These are phyloP conservation scores for Wickerhamiella pararugosa DNA, from an alignment of 1,139 yeast species.

Conservation along the genomic window DNA sequence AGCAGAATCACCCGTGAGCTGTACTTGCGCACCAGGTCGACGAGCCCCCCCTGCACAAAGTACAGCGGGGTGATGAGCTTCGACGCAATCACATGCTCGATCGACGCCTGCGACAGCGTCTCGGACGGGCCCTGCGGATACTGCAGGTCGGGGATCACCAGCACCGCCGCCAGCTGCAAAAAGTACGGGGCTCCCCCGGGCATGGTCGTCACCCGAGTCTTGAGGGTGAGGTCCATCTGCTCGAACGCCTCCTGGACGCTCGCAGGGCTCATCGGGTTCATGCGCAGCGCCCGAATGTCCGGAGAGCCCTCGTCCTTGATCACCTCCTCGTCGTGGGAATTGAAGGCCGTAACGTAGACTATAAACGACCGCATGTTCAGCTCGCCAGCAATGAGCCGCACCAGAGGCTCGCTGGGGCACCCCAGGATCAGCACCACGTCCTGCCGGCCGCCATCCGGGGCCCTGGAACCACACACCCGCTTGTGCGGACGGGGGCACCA, in stretches of 20 bases:
- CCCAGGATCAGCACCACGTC: conserved; percentile 66
- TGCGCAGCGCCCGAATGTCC: conserved; percentile 41
- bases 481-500: neutral
- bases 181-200: conserved; percentile 40
- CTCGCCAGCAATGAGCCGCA: conserved; percentile 55
- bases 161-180: conserved; percentile 39
- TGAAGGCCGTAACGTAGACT: conserved; percentile 57
- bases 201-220: conserved; percentile 31
- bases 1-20: conserved; percentile 27
- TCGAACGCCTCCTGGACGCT: conserved; percentile 26
- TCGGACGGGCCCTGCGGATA: conserved; percentile 62
- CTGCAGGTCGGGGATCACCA: conserved; percentile 48
- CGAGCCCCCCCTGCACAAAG: conserved; percentile 41
- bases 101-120: conserved; percentile 35
- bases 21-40: conserved; percentile 38
- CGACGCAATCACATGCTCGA: conserved; percentile 37
- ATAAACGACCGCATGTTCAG: conserved; percentile 67
- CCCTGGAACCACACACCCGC: conserved; percentile 43
- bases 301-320: conserved; percentile 34
- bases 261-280: conserved; percentile 30
- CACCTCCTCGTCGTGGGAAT: conserved; percentile 45
- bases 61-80: conserved; percentile 36
- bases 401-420: conserved; percentile 62
- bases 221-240: conserved; percentile 24
- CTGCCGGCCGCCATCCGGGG: conserved; percentile 54